These are phyloP conservation scores for Daldinia sp. DNA, from an alignment of 2,329 filamentous ascomycete genomes.

Conservation along the genomic window DNA sequence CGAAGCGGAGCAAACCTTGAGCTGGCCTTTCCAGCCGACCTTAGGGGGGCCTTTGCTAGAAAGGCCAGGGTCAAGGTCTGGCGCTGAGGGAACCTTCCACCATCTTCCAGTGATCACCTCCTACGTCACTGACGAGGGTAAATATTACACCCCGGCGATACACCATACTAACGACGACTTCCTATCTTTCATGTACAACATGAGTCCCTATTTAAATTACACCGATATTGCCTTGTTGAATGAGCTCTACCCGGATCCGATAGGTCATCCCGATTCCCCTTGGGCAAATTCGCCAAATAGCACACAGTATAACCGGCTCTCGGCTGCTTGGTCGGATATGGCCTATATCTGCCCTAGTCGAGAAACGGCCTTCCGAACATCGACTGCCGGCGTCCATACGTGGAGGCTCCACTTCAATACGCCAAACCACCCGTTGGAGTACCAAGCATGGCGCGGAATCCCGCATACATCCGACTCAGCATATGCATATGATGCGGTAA, in stretches of 20 bases:
- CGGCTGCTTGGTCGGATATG: conserved; percentile 6
- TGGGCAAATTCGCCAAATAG: conserved; percentile 1
- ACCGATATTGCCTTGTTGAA: conserved; percentile 1
- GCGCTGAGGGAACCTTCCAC: neutral
- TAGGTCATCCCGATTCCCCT: neutral
- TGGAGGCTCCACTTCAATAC: conserved; percentile 4
- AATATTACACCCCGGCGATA: neutral
- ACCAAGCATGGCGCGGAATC: conserved; percentile 1
- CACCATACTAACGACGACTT: neutral
- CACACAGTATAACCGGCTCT: conserved; percentile 4
- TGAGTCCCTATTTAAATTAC: neutral
- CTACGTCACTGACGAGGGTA: conserved; percentile 2
- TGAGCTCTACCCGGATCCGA: neutral
- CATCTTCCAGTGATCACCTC: neutral
- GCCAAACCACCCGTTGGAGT: neutral
- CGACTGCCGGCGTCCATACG: neutral
- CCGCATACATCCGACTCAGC: conserved; percentile 1
- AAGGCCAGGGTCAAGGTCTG: neutral
- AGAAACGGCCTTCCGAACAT: neutral
- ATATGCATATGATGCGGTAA: neutral
- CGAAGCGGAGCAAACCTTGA: neutral
- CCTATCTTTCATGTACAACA: neutral
- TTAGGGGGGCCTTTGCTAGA: neutral
- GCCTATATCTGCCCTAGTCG: neutral
- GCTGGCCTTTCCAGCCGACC: conserved; percentile 1